Base-by-base conservation (phyloP, 2,329 filamentous ascomycete species). In the Madurella mycetomatis region DNA sequence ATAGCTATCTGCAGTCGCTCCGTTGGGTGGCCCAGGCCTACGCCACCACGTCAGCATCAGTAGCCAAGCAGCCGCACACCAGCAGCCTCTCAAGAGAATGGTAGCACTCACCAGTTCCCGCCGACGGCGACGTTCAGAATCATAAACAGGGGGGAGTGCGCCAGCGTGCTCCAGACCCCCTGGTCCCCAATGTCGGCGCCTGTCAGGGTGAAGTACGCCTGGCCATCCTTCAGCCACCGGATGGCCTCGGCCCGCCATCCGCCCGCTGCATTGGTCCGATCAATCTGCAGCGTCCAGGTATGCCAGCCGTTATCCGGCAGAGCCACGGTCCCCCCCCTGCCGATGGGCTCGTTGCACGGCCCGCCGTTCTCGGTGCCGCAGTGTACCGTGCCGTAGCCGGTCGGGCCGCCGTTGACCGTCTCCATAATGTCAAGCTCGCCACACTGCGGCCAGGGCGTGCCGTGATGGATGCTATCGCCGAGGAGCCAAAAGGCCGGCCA, bases 401-500 rank as follows among this genome's bases (percentile, higher is more conserved):
- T 71, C 4, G 67, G 66, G 41, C 69, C 51, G 9, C 80, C 80
- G 66, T 82, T 79, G 62, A 81, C 67, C 53, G 74, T 76, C 71
- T 83, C 80, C 64, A 83, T 71, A 60, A 83, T 76, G 64, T 83
- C 81, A 47, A 83, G 69, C 71, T 83, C 81, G 56, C 80, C 81
- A 54, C 76, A 78, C 9, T 56, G 50, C 0, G 81, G 81, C 81
- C 81, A 83, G 13, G 61, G 37, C 1, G 70, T 73, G 9, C 77
- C 78, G 43, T 73, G 69, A 25, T 76, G 74, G 51, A 77, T 69
- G 11, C 73, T 65, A 47, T 81, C 72, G 41, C 80, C 79, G 15
- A 83, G 70, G 56, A 81, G 70, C 80, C 79, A 83, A 62, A 82
- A 82, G 0, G 80, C 80, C 0, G 80, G 79, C 80, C 80, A 83